phyloP scores from a whole-genome alignment of 805 yeast species.

The Debaryomyces prosopidis region DNA sequence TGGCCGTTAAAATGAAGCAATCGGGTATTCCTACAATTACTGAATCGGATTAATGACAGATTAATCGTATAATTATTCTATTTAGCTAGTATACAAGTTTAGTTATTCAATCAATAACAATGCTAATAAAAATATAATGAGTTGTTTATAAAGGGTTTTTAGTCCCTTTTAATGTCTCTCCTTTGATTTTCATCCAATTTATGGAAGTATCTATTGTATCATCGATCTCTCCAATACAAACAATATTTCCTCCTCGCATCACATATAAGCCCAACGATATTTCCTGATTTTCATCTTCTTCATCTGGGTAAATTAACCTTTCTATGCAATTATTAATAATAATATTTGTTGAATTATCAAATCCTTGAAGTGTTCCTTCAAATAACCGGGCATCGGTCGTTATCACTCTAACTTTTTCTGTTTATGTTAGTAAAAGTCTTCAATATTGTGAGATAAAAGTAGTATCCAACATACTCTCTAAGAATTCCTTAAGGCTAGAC shows the following conservation, averaged over 20 bases:
- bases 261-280: conserved; percentile 49
- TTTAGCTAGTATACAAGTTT: not conserved
- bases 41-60: conserved; percentile 2
- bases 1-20: conserved; percentile 80
- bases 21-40: conserved; percentile 57
- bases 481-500: conserved; percentile 33
- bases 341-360: conserved; percentile 64
- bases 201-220: conserved; percentile 37
- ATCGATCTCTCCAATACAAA: conserved; percentile 56
- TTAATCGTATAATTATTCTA: not conserved
- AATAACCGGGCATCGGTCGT: conserved; percentile 46
- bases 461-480: conserved; percentile 29
- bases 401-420: conserved; percentile 41
- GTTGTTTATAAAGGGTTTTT: conserved; percentile 35
- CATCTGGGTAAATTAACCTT: conserved; percentile 45
- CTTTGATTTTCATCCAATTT: conserved; percentile 42
- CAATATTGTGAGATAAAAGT: not conserved
- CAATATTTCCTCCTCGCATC: conserved; percentile 60
- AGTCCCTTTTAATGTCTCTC: conserved; percentile 35
- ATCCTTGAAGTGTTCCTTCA: conserved; percentile 52
- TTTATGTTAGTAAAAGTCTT: conserved; percentile 12
- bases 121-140: not conserved
- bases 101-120: not conserved
- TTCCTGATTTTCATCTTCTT: conserved; percentile 37
- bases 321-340: conserved; percentile 54